These are phyloP conservation scores for Mucor mucedo DNA, from an alignment of 371 early-diverging fungal genomes.

Conservation along the genomic window DNA sequence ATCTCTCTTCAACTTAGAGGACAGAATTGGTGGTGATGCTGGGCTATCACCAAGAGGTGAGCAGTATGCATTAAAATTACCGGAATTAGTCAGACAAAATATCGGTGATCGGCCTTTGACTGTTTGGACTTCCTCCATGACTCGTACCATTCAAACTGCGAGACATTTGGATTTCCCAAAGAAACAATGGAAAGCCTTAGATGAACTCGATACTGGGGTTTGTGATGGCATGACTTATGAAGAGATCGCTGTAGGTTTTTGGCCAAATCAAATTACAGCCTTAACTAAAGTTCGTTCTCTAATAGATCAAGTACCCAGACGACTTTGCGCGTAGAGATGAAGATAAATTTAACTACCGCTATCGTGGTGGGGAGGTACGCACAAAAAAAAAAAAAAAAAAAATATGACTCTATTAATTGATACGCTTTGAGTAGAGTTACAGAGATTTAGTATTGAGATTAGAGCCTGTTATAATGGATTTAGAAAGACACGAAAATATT, in stretches of 20 bases:
- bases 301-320: constrained; percentile 73
- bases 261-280: background rate
- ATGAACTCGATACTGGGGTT: constrained; percentile 96
- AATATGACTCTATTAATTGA: background rate
- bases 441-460: constrained; percentile 68
- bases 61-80: constrained; percentile 84
- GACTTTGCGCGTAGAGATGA: constrained; percentile 90
- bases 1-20: constrained; percentile 83
- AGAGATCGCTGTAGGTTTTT: constrained; percentile 79
- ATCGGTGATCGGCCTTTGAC: constrained; percentile 77
- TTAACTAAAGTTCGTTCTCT: background rate
- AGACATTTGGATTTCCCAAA: constrained; percentile 82
- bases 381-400: background rate
- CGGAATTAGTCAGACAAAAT: constrained; percentile 74
- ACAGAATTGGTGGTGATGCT: constrained; percentile 96
- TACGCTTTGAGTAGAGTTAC: constrained; percentile 63
- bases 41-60: constrained; percentile 86
- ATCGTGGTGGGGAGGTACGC: constrained; percentile 90
- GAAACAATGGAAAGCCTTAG: constrained; percentile 95
- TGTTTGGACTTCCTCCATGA: constrained; percentile 96
- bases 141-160: constrained; percentile 91
- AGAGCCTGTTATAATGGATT: constrained; percentile 92
- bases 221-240: constrained; percentile 99
- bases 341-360: constrained; percentile 94
- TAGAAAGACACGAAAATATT: constrained; percentile 95